A percentile compares a stretch with the other conserved stretches of the same genome.
Conservation (phyloP, 805 yeast species). For the Starmerella stellata region DNA sequence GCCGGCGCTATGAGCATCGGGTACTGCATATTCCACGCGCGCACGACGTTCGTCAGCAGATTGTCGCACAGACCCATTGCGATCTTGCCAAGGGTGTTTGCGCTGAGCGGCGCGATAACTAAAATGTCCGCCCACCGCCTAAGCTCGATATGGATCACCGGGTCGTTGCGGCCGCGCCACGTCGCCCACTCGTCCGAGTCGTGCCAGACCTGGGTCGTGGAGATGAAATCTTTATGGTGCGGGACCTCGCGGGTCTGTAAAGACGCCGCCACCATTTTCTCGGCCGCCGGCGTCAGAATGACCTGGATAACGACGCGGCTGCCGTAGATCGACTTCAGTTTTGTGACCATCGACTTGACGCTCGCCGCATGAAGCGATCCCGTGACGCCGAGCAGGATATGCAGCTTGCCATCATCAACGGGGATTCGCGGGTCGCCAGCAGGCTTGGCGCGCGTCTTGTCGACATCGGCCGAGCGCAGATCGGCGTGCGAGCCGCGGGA, state of each 20-base stretch:
- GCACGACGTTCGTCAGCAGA: slow-evolving; percentile 66
- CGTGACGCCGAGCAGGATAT: slow-evolving; percentile 69
- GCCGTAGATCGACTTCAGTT: slow-evolving; percentile 65
- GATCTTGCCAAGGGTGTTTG: slow-evolving; percentile 78
- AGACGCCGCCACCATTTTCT: slow-evolving; percentile 38
- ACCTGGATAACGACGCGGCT: slow-evolving; percentile 67
- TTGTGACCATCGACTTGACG: slow-evolving; percentile 59
- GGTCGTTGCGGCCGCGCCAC: slow-evolving; percentile 73
- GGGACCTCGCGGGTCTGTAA: not conserved
- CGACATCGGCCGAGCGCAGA: not conserved
- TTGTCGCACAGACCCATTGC: slow-evolving; percentile 87
- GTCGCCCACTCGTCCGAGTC: slow-evolving; percentile 87
- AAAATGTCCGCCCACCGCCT: slow-evolving; percentile 94
- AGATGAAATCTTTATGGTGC: slow-evolving; percentile 35
- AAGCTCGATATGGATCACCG: slow-evolving; percentile 83
- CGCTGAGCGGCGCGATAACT: slow-evolving; percentile 84
- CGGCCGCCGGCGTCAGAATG: slow-evolving; percentile 70
- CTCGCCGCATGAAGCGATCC: slow-evolving; percentile 76
- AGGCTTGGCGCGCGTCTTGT: slow-evolving; percentile 14
- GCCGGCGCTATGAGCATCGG: slow-evolving; percentile 89
- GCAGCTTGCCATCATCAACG: slow-evolving; percentile 75
- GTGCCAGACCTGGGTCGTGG: slow-evolving; percentile 73
- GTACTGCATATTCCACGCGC: slow-evolving; percentile 89
- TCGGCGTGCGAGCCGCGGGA: not conserved
- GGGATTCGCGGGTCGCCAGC: slow-evolving; percentile 43